Evolutionary conservation across 805 yeast genomes (phyloP), one percentile per base, ranked within the genome.

Genomic region (Zygoascus ofunaensis): DNA sequence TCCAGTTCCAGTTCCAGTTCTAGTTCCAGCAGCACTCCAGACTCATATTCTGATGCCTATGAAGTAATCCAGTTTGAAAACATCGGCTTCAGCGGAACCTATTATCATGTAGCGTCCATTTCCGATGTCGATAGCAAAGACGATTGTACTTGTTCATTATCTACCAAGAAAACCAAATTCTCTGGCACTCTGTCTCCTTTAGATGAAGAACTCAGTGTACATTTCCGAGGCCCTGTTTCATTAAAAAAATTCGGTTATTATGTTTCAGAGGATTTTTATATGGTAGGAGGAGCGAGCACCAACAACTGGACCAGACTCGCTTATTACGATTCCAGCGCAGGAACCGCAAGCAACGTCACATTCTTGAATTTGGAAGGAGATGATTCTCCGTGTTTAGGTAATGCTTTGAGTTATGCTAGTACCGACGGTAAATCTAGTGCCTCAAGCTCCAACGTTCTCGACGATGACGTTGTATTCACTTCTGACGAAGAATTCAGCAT

Each of bases 281-380:
- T 23, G n/a, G 37, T 20, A 12, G 39, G 39, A 4, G 30, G 30
- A 5, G 20, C 20, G 7, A 17, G 41, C 22, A 35, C 39, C 10
- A 22, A 21, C n/a, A 26, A 35, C 15, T 90, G 96, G 95, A 58
- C 66, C 37, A 82, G 94, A 75, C 63, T 65, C 45, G 76, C 95
- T 8, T 83, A 81, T 74, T 90, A 74, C 73, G 65, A 67, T 54
- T 57, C 73, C 15, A 66, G 72, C 19, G 79, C 90, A 49, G 89
- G 89, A 50, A 67, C 80, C 34, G 66, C 87, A 42, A 69, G 73
- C 56, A 87, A 87, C 65, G 69, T 78, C 53, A 79, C 79, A 32
- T 89, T 92, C 77, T 70, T 89, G 69, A 90, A 90, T 80, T 76
- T 82, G 65, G 69, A 70, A 59, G 98, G 98, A 66, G 95, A 94